Evolutionary conservation across 2,329 filamentous ascomycete genomes (phyloP).

Genomic region (Rhinocladiella similis): DNA sequence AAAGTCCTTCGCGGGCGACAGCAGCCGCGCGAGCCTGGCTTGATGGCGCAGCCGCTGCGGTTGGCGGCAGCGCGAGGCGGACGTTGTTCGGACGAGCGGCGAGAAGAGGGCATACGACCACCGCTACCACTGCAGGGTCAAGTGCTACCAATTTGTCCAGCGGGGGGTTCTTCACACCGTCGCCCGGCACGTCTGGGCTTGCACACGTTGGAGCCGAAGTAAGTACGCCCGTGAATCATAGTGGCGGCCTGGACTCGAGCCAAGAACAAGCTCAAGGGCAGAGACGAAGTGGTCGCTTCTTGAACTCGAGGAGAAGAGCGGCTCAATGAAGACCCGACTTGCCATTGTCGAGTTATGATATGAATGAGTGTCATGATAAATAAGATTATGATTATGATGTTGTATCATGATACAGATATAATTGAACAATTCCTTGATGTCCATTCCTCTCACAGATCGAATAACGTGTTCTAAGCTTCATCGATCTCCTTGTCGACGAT

Average conservation of each 20-base stretch:
- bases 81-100: conserved; percentile 21
- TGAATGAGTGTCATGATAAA: not conserved
- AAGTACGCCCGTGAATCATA: conserved; percentile 15
- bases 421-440: not conserved
- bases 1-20: conserved; percentile 11
- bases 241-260: not conserved
- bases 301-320: conserved; percentile 12
- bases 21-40: conserved; percentile 19
- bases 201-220: conserved; percentile 2
- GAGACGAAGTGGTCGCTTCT: conserved; percentile 20
- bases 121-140: not conserved
- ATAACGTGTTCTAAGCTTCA: too few species aligned
- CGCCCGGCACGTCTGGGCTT: not conserved
- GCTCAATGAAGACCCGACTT: not conserved
- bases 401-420: not conserved
- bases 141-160: conserved; percentile 5
- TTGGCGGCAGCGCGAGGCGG: conserved; percentile 14
- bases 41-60: conserved; percentile 21
- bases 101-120: conserved; percentile 4
- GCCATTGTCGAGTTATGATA: not conserved
- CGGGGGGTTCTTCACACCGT: conserved; percentile 19
- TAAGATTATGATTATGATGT: not conserved
- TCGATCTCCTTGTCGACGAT: too few species aligned
- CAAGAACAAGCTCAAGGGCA: conserved; percentile 1
- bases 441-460: not conserved